phyloP scores from a whole-genome alignment of 768 basidiomycete genomes.

The Agaricus sinodeliciosus region DNA sequence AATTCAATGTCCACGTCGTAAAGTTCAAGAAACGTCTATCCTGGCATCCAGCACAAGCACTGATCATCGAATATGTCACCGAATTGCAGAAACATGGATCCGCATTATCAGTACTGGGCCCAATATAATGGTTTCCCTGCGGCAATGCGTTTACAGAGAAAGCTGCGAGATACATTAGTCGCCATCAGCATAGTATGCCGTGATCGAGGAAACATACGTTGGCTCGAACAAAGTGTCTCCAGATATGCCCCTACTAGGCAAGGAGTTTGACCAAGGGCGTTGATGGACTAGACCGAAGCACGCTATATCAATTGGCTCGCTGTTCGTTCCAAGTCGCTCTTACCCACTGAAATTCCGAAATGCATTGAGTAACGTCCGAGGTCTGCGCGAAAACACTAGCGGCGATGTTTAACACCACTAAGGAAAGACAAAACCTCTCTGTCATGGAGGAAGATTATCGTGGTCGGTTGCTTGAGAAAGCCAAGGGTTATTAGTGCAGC shows the following conservation, averaged over 20 bases:
- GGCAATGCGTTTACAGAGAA: conserved; percentile 34
- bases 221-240: conserved; percentile 32
- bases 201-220: not conserved
- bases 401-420: conserved; percentile 12
- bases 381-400: conserved; percentile 23
- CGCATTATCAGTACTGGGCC: conserved; percentile 28
- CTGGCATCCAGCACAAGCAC: conserved; percentile 59
- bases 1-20: conserved; percentile 31
- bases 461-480: too few species aligned
- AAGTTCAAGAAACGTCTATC: conserved; percentile 31
- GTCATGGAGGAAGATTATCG: too few species aligned
- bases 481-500: too few species aligned
- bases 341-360: conserved; percentile 32
- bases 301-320: not conserved
- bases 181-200: too few species aligned
- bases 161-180: conserved; percentile 21
- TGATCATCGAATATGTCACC: conserved; percentile 49
- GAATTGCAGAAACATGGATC: conserved; percentile 48
- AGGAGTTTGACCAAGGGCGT: conserved; percentile 38
- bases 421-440: conserved; percentile 9
- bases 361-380: conserved; percentile 31
- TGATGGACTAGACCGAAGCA: conserved; percentile 26
- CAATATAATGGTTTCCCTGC: conserved; percentile 30
- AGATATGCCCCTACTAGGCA: conserved; percentile 45
- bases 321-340: not conserved